Evolutionary conservation across 2,329 filamentous ascomycete species (phyloP), one percentile per base, ranked within the genome.

Genomic region (Cadophora luteo-olivacea): DNA sequence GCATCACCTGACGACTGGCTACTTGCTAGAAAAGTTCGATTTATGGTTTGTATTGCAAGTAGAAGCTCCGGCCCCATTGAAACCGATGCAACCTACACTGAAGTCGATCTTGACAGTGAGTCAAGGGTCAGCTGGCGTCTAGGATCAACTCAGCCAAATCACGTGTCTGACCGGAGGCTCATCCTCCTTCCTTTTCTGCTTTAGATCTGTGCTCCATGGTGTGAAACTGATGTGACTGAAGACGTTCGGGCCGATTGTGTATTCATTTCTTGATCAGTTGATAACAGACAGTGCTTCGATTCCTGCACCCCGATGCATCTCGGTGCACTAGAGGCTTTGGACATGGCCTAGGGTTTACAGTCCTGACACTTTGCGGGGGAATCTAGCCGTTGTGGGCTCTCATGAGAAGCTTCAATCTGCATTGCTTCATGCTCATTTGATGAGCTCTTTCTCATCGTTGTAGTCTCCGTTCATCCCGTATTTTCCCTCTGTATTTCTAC

Each of bases 131-230:
- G 29, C 14, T 33, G 24, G 25, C 16, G 12, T 32, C 51, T 49
- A 8, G n/a, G 45, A 8, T 8, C 16, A 55, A 16, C 16, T 55
- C 52, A 6, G 14, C 29, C 16, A 33, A 19, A 33, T 55, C 52
- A 55, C 52, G 52, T 55, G 52, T 9, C 29, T 45, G 41, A 5
- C 41, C 41, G 12, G 16, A n/a, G 7, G 14, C 3, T 33, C 14
- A 32, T 33, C 16, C 52, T 55, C 52, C 52, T 55, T 55, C 52
- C 52, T 55, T n/a, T 55, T 29, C 16, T 55, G 52, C 52, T 33
- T 55, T 55, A 55, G 52, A 19, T 16, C 16, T 33, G 14, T 6
- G 14, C 6, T 33, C 14, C 19, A n/a, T 55, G 32, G 52, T 29
- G 51, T 29, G 16, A 25, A 55, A 2, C 4, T 3, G 12, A 29